Evolutionary conservation across 1,284 basidiomycete genomes (phyloP).

Genomic region (Ceratobasidium papillatum): DNA sequence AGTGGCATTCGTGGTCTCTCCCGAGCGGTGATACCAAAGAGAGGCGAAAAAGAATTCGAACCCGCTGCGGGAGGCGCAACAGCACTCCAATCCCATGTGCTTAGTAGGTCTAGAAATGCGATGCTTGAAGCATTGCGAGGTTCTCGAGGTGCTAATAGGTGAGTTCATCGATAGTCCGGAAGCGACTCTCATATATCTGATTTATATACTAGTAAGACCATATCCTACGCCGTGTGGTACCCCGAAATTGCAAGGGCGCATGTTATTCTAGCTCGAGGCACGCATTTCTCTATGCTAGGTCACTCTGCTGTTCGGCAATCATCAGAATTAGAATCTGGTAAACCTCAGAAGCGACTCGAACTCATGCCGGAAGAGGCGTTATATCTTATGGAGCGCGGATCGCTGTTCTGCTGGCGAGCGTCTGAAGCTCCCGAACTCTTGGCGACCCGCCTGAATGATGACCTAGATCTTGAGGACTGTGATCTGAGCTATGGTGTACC

Average conservation of each 20-base stretch:
- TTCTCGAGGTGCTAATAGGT: slow-evolving; percentile 65
- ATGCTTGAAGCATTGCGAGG: slow-evolving; percentile 85
- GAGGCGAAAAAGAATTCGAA: slow-evolving; percentile 97
- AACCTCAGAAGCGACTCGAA: slow-evolving; percentile 64
- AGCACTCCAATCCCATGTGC: slow-evolving; percentile 78
- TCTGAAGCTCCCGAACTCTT: slow-evolving; percentile 48
- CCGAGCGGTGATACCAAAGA: slow-evolving; percentile 77
- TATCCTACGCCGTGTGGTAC: slow-evolving; percentile 79
- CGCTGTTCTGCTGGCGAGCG: slow-evolving; percentile 82
- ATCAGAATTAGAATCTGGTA: slow-evolving; percentile 45
- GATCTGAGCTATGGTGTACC: slow-evolving; percentile 61
- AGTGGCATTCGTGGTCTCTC: slow-evolving; percentile 44
- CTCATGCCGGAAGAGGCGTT: slow-evolving; percentile 93
- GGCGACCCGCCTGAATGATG: slow-evolving; percentile 47
- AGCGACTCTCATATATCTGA: neutral
- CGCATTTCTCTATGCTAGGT: slow-evolving; percentile 80
- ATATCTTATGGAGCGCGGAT: slow-evolving; percentile 90
- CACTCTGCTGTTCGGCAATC: slow-evolving; percentile 64
- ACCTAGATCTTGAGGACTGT: slow-evolving; percentile 51
- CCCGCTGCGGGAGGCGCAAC: slow-evolving; percentile 77
- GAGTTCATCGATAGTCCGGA: neutral
- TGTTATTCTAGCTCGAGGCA: slow-evolving; percentile 75
- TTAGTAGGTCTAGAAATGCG: slow-evolving; percentile 75
- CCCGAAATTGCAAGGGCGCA: slow-evolving; percentile 69
- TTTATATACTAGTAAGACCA: slow-evolving; percentile 63